Conservation (phyloP, 202 grass and related monocot genomes). For the Sporobolus alterniflorus region DNA sequence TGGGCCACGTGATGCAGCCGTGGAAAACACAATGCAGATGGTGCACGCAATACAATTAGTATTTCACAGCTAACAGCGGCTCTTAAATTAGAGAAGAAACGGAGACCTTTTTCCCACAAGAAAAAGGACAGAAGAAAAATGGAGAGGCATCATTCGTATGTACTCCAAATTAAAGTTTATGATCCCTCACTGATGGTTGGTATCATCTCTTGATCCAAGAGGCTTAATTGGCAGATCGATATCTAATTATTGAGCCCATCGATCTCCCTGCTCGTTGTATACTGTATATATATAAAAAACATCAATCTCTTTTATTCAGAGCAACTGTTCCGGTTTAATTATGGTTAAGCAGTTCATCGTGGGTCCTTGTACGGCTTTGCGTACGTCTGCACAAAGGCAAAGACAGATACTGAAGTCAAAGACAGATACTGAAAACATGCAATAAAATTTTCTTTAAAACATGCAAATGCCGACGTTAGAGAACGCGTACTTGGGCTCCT, state of each 20-base stretch:
- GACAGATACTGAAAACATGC: neutral
- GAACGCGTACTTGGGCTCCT: neutral
- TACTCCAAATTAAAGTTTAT: neutral
- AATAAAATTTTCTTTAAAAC: neutral
- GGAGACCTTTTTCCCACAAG: too few relatives aligned
- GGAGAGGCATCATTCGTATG: neutral
- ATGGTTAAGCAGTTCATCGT: neutral
- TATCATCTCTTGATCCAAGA: neutral
- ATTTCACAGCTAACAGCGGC: neutral
- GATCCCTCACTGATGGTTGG: neutral
- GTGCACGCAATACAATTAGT: neutral
- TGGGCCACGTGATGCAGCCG: neutral
- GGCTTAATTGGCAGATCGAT: neutral
- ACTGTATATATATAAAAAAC: neutral
- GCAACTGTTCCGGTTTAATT: neutral
- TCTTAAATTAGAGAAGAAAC: too few relatives aligned
- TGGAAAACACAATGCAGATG: neutral
- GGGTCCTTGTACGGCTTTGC: neutral
- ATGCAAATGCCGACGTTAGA: neutral
- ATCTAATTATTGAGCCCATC: neutral
- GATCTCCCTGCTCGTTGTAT: too few relatives aligned
- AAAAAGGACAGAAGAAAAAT: too few relatives aligned
- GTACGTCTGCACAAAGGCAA: conserved; percentile 12
- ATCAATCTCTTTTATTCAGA: neutral
- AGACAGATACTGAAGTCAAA: conserved; percentile 11